Percentiles rank a stretch among this genome's conserved stretches.
Conservation (phyloP, 129 eudicot species). For the Arctium minus region DNA sequence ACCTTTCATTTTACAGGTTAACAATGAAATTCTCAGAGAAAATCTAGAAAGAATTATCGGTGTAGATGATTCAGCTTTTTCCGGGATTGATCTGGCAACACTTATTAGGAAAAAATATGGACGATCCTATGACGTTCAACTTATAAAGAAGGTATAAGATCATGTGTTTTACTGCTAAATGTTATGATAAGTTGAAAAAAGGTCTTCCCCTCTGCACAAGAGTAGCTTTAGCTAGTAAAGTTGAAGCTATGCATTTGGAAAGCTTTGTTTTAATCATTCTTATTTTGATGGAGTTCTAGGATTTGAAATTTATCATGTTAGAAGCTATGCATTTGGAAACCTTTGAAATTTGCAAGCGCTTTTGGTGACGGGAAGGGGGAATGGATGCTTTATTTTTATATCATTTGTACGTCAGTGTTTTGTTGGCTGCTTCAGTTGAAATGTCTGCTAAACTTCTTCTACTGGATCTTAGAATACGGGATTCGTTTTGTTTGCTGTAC, state of each 20-base stretch:
- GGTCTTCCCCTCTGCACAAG: not conserved
- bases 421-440: too few species aligned
- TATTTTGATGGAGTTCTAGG: not conserved
- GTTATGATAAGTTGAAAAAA: not conserved
- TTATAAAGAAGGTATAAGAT: constrained; percentile 82
- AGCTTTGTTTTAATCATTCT: not conserved
- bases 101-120: constrained; percentile 91
- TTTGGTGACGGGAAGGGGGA: not conserved
- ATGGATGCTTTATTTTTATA: not conserved
- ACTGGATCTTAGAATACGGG: too few species aligned
- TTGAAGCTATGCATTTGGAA: not conserved
- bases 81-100: constrained; percentile 91
- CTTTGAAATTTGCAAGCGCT: not conserved
- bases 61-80: constrained; percentile 80
- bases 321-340: not conserved
- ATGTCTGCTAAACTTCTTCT: too few species aligned
- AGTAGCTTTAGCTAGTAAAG: not conserved
- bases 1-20: constrained; percentile 43
- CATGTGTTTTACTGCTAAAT: not conserved
- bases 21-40: constrained; percentile 59
- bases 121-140: constrained; percentile 88
- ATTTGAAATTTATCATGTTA: not conserved
- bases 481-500: not conserved
- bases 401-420: not conserved
- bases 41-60: constrained; percentile 88